These are phyloP conservation scores for Mycena capillaripes DNA, from an alignment of 768 basidiomycete species.

Conservation along the genomic window DNA sequence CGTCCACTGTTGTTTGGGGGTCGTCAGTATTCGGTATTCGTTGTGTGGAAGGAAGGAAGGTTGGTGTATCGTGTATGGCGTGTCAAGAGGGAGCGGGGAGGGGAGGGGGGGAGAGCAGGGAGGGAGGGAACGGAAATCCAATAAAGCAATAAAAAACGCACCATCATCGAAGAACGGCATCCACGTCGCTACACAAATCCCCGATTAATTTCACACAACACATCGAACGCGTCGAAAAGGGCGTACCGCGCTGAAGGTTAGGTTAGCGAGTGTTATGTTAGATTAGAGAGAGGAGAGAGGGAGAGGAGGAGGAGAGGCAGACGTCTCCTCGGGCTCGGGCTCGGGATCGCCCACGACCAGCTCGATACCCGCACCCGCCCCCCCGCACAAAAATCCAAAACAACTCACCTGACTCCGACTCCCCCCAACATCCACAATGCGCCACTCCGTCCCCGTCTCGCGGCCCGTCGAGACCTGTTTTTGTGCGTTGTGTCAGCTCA, in stretches of 20 bases:
- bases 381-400: not conserved
- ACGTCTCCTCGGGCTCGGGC: too few species aligned
- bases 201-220: too few species aligned
- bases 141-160: constrained; percentile 30
- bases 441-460: constrained; percentile 76
- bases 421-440: constrained; percentile 85
- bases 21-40: not conserved
- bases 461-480: constrained; percentile 53
- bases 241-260: not conserved
- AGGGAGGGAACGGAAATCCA: not conserved
- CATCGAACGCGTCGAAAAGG: too few species aligned
- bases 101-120: not conserved
- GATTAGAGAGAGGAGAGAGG: not conserved
- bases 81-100: not conserved
- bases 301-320: constrained; percentile 5
- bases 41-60: too few species aligned
- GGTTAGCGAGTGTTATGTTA: not conserved
- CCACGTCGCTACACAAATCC: constrained; percentile 65
- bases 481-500: not conserved
- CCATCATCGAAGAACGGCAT: constrained; percentile 79
- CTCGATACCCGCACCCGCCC: too few species aligned
- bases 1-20: constrained; percentile 60
- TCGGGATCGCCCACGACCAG: not conserved
- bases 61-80: not conserved
- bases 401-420: constrained; percentile 72